Conservation (phyloP, 345 rosid species). For the Cardiospermum halicacabum region DNA sequence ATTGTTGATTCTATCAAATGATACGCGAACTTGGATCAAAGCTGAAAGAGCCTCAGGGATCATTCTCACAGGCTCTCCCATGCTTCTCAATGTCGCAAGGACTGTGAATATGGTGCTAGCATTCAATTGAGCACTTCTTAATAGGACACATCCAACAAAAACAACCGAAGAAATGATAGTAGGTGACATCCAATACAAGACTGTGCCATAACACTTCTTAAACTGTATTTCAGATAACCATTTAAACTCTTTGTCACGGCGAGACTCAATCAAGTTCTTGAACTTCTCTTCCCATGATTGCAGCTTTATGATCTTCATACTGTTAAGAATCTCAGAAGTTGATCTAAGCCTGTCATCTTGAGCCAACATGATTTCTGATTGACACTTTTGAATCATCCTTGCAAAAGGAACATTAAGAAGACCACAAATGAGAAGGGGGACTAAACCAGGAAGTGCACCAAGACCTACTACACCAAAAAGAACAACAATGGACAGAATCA, state of each 20-base stretch:
- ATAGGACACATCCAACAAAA: conserved; percentile 53
- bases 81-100: conserved; percentile 56
- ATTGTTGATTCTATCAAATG: conserved; percentile 44
- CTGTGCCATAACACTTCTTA: conserved; percentile 38
- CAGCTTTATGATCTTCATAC: conserved; percentile 73
- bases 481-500: conserved; percentile 42
- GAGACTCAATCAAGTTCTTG: conserved; percentile 45
- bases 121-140: conserved; percentile 56
- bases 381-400: conserved; percentile 47
- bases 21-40: conserved; percentile 68
- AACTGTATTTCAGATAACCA: conserved; percentile 52
- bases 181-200: conserved; percentile 70
- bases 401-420: conserved; percentile 60
- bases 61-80: conserved; percentile 61
- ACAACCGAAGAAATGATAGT: conserved; percentile 56
- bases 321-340: conserved; percentile 61
- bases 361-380: conserved; percentile 51
- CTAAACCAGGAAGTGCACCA: conserved; percentile 53
- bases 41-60: conserved; percentile 68
- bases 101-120: conserved; percentile 73
- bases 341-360: conserved; percentile 65
- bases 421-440: conserved; percentile 40
- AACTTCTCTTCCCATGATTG: conserved; percentile 83
- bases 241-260: conserved; percentile 52
- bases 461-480: conserved; percentile 55